These are phyloP conservation scores for Kewa caespitosa DNA, from an alignment of 179 eudicot species.

Conservation along the genomic window DNA sequence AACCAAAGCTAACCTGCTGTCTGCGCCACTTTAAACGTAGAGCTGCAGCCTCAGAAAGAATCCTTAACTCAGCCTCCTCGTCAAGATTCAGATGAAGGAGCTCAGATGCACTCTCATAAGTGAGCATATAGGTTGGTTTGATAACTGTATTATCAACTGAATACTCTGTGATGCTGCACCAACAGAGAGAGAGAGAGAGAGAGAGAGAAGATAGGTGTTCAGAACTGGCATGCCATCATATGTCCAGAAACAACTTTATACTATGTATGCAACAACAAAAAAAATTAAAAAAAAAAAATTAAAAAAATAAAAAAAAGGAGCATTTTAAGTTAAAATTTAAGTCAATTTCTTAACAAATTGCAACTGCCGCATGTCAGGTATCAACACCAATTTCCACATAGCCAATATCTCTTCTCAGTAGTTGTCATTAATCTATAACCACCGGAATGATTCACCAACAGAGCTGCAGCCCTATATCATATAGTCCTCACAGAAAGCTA, in stretches of 20 bases:
- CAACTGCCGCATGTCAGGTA: background rate
- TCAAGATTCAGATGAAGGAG: constrained; percentile 79
- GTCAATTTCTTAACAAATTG: background rate
- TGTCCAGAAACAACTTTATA: too few species aligned
- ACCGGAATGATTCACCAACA: background rate
- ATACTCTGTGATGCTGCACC: constrained; percentile 83
- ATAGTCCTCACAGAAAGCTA: background rate
- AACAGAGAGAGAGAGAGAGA: constrained; percentile 16
- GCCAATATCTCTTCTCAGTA: constrained; percentile 15
- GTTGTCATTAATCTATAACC: background rate
- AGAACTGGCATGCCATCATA: too few species aligned
- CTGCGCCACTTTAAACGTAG: constrained; percentile 85
- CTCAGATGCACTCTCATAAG: constrained; percentile 96
- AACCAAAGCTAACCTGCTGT: constrained; percentile 49
- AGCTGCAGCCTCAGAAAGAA: constrained; percentile 83
- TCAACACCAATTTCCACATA: background rate
- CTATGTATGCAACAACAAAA: background rate
- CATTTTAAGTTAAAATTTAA: background rate
- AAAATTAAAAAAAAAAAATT: background rate
- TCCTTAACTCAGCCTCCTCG: constrained; percentile 81
- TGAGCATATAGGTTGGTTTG: constrained; percentile 91
- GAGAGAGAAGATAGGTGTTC: background rate
- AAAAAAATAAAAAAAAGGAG: background rate
- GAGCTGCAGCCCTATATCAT: background rate
- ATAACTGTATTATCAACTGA: constrained; percentile 70